These are phyloP conservation scores for Amphicarpaea edgeworthii DNA, from an alignment of 306 rosid species.

Conservation along the genomic window DNA sequence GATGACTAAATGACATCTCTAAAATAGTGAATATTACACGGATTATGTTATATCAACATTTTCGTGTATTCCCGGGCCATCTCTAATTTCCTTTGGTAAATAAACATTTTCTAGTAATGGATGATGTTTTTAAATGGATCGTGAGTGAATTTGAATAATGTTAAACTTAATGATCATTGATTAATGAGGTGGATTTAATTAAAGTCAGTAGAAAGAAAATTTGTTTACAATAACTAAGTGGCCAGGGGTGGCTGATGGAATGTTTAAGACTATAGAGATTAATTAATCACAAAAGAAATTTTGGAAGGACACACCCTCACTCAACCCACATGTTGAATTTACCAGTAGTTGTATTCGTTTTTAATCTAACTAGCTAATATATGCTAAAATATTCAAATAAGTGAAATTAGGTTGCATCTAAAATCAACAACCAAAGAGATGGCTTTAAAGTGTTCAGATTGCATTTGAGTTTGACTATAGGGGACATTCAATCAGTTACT, in stretches of 20 bases:
- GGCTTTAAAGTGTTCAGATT: neutral
- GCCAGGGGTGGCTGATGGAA: neutral
- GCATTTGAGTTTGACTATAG: neutral
- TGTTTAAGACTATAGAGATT: neutral
- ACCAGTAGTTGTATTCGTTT: neutral
- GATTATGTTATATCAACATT: neutral
- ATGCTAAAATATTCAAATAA: too few species aligned
- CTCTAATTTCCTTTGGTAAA: neutral
- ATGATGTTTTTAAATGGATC: neutral
- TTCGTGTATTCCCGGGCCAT: neutral
- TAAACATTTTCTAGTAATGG: neutral
- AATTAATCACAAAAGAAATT: neutral
- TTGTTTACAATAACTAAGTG: constrained; percentile 1
- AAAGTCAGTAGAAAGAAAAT: neutral
- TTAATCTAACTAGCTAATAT: neutral
- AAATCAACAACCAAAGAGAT: neutral
- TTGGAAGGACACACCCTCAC: neutral
- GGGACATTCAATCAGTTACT: neutral
- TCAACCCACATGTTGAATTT: neutral
- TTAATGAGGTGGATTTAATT: neutral
- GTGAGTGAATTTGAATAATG: neutral
- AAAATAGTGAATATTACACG: neutral
- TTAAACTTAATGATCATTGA: neutral
- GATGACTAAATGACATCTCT: neutral
- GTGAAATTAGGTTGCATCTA: neutral